Evolutionary conservation across 192 early-diverging fungal species (phyloP).

Genomic region (Mortierella hygrophila): DNA sequence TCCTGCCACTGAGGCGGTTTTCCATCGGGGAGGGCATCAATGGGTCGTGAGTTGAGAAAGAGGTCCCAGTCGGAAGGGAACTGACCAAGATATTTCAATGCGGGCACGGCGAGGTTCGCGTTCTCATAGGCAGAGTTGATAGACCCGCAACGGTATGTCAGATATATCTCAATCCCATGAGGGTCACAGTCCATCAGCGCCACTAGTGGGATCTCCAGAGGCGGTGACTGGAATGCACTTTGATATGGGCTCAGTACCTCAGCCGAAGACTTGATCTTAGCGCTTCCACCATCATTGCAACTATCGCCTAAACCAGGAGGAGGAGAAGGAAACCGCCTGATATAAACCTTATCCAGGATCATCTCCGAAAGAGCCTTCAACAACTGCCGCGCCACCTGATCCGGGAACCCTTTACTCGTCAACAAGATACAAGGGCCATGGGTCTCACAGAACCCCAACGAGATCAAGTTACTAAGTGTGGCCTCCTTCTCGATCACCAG

Average conservation of each 20-base stretch:
- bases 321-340: neutral
- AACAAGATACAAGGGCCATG: conserved; percentile 44
- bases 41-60: neutral
- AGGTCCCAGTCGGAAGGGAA: conserved; percentile 32
- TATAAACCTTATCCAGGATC: conserved; percentile 10
- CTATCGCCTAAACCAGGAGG: neutral
- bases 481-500: conserved; percentile 50
- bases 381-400: conserved; percentile 18
- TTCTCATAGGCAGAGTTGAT: conserved; percentile 43
- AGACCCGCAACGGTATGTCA: conserved; percentile 46
- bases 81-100: conserved; percentile 31
- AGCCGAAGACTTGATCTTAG: neutral
- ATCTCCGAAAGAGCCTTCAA: conserved; percentile 26
- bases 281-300: too few species aligned
- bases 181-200: conserved; percentile 48
- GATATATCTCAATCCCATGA: conserved; percentile 34
- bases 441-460: conserved; percentile 28
- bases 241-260: neutral
- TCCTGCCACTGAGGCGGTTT: neutral
- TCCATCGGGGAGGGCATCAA: neutral
- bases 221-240: neutral
- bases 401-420: conserved; percentile 51
- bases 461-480: conserved; percentile 26
- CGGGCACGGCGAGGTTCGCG: conserved; percentile 34
- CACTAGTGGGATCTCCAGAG: conserved; percentile 27